phyloP scores from a whole-genome alignment of 305 asterid genomes.

The Vinca major region DNA sequence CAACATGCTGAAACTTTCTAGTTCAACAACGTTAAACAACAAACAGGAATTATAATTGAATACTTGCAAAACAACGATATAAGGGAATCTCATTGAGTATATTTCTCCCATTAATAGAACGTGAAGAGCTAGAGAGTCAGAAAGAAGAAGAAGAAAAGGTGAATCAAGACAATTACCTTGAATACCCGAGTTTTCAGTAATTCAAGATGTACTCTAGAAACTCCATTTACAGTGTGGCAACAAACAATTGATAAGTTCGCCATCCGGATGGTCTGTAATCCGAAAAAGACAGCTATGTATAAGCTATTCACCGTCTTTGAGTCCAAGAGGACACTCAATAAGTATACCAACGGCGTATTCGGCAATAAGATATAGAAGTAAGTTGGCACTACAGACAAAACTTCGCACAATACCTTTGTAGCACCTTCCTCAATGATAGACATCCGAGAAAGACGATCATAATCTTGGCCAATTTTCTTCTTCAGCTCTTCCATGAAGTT shows the following conservation, averaged over 20 bases:
- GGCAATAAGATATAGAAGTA: background rate
- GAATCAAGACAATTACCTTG: slow-evolving; percentile 22
- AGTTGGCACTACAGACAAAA: background rate
- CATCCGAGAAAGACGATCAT: slow-evolving; percentile 34
- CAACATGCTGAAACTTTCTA: background rate
- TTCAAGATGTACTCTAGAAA: slow-evolving; percentile 39
- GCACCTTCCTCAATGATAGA: slow-evolving; percentile 47
- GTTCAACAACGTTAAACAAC: background rate
- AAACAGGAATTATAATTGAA: background rate
- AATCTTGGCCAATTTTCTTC: slow-evolving; percentile 38
- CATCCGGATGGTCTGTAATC: slow-evolving; percentile 35
- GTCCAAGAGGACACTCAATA: background rate
- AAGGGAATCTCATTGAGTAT: background rate
- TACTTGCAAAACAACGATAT: background rate
- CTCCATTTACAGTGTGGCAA: slow-evolving; percentile 44
- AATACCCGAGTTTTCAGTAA: slow-evolving; percentile 30
- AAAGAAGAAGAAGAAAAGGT: background rate
- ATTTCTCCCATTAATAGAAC: background rate
- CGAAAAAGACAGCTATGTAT: slow-evolving; percentile 10
- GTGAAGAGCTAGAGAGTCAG: slow-evolving; percentile 2
- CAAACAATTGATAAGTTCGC: slow-evolving; percentile 48
- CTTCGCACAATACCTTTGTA: slow-evolving; percentile 30
- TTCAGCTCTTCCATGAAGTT: slow-evolving; percentile 42
- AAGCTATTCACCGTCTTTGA: slow-evolving; percentile 7
- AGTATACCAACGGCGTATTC: background rate